Evolutionary conservation across 2,329 filamentous ascomycete species (phyloP), one percentile per base, ranked within the genome.

Genomic region (Penicillium vulpinum): DNA sequence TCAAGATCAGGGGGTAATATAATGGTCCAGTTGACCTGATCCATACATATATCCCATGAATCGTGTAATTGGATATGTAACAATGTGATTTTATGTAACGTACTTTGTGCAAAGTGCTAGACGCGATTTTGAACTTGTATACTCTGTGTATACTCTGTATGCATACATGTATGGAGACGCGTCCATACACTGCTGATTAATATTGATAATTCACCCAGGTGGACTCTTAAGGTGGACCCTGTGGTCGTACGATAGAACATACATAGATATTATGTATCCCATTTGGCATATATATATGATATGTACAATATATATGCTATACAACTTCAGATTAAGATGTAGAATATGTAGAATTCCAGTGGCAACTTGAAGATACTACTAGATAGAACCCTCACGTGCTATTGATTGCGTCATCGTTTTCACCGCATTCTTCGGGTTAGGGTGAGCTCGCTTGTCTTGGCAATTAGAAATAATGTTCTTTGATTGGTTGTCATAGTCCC

Each of bases 401-500:
- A 16, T 41, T 7, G 21, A 56, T 56, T 57, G 54, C 54, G 50
- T 57, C 54, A 57, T 54, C 50, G 22, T 50, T 53, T 57, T 54
- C 38, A 57, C 54, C 43, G 43, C 54, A 57, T 57, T 57, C 54
- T 40, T 54, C 26, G 43, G 43, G 10, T 52, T 40, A 31, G 16
- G 5, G 41, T 35, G 33, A 31, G 41, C 49, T 33, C 28, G 3
- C 15, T 35, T 3, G 10, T 9, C 54, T 56, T 56, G 54, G 54
- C 48, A 46, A 3, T 46, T 2, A 3, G 5, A 2, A 5, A 33
- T 7, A 2, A 10, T 21, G 21, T 5, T 0, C 0, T 45, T 3
- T 52, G 4, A 56, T 46, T 56, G 54, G 54, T 3, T 1, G 0
- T n/a, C n/a, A 4, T 10, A 2, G 7, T 5, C 15, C 2, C 0